Evolutionary conservation across 306 rosid species (phyloP).

Genomic region (Sesbania bispinosa): DNA sequence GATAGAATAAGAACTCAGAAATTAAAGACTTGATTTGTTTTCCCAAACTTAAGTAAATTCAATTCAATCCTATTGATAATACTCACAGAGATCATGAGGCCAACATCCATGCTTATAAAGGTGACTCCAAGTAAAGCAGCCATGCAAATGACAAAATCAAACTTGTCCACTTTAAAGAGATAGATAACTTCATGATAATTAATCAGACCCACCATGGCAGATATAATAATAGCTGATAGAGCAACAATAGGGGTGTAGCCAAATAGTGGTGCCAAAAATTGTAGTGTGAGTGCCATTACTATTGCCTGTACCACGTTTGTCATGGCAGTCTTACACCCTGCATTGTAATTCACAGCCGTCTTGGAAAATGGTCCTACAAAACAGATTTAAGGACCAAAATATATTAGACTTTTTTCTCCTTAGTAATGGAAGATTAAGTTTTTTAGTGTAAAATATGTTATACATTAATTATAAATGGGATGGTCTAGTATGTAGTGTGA

Average conservation of each 20-base stretch:
- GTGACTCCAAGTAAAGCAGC: slow-evolving; percentile 62
- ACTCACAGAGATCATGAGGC: slow-evolving; percentile 73
- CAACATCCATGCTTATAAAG: slow-evolving; percentile 60
- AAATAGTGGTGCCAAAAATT: slow-evolving; percentile 75
- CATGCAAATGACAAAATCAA: slow-evolving; percentile 72
- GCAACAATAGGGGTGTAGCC: slow-evolving; percentile 81
- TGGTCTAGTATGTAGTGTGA: background rate
- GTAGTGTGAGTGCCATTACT: slow-evolving; percentile 51
- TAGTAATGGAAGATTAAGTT: background rate
- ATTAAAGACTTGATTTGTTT: too few species aligned
- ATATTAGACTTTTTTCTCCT: background rate
- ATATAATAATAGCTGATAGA: slow-evolving; percentile 68
- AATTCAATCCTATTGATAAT: too few species aligned
- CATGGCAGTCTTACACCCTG: slow-evolving; percentile 70
- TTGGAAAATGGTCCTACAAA: slow-evolving; percentile 89
- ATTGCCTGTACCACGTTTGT: slow-evolving; percentile 61
- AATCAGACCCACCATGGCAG: slow-evolving; percentile 84
- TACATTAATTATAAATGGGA: too few species aligned
- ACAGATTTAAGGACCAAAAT: background rate
- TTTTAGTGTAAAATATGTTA: too few species aligned
- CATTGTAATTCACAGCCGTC: slow-evolving; percentile 83
- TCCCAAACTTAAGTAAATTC: too few species aligned
- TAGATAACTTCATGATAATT: slow-evolving; percentile 40
- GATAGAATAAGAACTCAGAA: too few species aligned
- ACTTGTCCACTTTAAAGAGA: slow-evolving; percentile 78